These are phyloP conservation scores for Tolypocladium endophyticum DNA, from an alignment of 2,329 filamentous ascomycete genomes.

Conservation along the genomic window DNA sequence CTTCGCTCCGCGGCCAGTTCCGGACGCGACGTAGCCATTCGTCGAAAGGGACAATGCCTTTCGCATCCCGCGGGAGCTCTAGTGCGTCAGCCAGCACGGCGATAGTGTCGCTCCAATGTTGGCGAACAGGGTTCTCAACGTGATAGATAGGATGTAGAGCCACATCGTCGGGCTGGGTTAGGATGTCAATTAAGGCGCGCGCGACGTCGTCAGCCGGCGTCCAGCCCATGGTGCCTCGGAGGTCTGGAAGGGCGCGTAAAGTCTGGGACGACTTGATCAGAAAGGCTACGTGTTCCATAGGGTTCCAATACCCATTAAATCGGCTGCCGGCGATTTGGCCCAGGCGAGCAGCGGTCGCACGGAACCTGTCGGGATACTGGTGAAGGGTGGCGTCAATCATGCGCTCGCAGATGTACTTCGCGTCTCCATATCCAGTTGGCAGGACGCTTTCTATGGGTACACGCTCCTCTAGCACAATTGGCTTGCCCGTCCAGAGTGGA, in stretches of 20 bases:
- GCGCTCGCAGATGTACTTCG: slow-evolving; percentile 37
- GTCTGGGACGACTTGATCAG: slow-evolving; percentile 38
- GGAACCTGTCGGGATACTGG: slow-evolving; percentile 27
- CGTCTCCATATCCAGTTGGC: slow-evolving; percentile 37
- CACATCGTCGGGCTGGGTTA: neutral
- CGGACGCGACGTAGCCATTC: neutral
- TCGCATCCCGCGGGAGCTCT: no score
- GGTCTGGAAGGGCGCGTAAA: slow-evolving; percentile 26
- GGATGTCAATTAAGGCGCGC: slow-evolving; percentile 1
- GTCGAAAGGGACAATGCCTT: neutral
- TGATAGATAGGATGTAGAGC: slow-evolving; percentile 6
- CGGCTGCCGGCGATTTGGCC: slow-evolving; percentile 42
- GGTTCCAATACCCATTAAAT: slow-evolving; percentile 42
- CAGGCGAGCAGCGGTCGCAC: slow-evolving; percentile 29
- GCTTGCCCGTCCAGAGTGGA: slow-evolving; percentile 10
- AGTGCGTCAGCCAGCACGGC: neutral
- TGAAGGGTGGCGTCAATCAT: slow-evolving; percentile 37
- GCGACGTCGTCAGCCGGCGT: slow-evolving; percentile 26
- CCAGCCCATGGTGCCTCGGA: slow-evolving; percentile 31
- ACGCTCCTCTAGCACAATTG: slow-evolving; percentile 30
- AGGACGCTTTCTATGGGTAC: slow-evolving; percentile 27
- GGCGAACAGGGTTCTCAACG: slow-evolving; percentile 9
- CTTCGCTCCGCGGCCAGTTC: neutral
- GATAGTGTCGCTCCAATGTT: slow-evolving; percentile 5
- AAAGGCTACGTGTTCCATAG: slow-evolving; percentile 36